A percentile compares a stretch with the other conserved stretches of the same genome.
Evolutionary conservation across 2,329 filamentous ascomycete species (phyloP).

Genomic region (Apiospora arundinis): DNA sequence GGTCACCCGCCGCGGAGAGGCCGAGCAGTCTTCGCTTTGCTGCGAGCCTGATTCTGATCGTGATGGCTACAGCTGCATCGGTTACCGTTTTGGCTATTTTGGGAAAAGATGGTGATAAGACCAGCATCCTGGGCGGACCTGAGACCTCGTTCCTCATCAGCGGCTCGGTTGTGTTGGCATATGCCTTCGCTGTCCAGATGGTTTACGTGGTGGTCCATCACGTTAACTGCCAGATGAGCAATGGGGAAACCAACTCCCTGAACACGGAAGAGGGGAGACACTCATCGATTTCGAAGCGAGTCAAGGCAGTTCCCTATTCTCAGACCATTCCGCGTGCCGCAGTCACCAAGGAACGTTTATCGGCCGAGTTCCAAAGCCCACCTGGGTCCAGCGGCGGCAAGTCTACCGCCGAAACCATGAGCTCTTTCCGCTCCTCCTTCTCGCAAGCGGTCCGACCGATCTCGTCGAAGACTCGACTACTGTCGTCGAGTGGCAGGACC

Average conservation of each 20-base stretch:
- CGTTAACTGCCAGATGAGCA: slow-evolving; percentile 43
- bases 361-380: slow-evolving; percentile 47
- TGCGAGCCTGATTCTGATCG: slow-evolving; percentile 42
- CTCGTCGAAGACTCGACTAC: slow-evolving; percentile 61
- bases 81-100: slow-evolving; percentile 49
- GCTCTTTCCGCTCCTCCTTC: slow-evolving; percentile 55
- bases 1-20: slow-evolving; percentile 31
- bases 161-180: slow-evolving; percentile 50
- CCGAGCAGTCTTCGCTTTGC: slow-evolving; percentile 44
- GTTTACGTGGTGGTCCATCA: slow-evolving; percentile 55
- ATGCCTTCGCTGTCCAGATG: slow-evolving; percentile 55
- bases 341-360: slow-evolving; percentile 41
- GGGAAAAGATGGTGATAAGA: slow-evolving; percentile 39
- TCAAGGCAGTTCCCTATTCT: slow-evolving; percentile 62
- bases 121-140: slow-evolving; percentile 42
- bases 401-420: slow-evolving; percentile 53
- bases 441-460: slow-evolving; percentile 59
- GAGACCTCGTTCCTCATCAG: slow-evolving; percentile 49
- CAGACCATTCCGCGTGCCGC: slow-evolving; percentile 46
- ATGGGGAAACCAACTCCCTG: slow-evolving; percentile 37
- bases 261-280: slow-evolving; percentile 42
- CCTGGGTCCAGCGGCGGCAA: slow-evolving; percentile 53
- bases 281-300: slow-evolving; percentile 41
- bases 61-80: slow-evolving; percentile 53
- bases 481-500: slow-evolving; percentile 50